phyloP scores from a whole-genome alignment of 1,139 yeast species.

The Magnusiomyces ingens region DNA sequence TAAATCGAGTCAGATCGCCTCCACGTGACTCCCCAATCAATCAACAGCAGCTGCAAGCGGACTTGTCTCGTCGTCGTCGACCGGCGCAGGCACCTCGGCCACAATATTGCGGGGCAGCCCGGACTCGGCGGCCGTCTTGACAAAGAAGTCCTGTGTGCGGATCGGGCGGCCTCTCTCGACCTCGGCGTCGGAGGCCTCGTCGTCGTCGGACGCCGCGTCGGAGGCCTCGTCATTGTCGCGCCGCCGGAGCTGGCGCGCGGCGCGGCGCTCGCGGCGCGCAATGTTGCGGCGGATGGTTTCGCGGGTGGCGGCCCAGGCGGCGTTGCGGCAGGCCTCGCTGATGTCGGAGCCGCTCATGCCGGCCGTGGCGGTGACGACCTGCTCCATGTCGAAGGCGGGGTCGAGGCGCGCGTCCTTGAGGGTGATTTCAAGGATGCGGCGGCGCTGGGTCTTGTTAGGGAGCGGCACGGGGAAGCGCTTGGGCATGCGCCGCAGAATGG shows the following conservation, averaged over 20 bases:
- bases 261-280: constrained; percentile 12
- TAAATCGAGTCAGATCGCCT: no score
- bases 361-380: constrained; percentile 55
- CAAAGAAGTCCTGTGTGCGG: constrained; percentile 35
- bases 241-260: no score
- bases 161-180: constrained; percentile 35
- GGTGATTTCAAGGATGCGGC: constrained; percentile 58
- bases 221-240: no score
- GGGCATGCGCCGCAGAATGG: constrained; percentile 89
- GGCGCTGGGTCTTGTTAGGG: constrained; percentile 66
- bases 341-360: constrained; percentile 90
- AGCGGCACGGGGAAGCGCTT: constrained; percentile 75
- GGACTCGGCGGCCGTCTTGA: constrained; percentile 23
- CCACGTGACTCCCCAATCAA: no score
- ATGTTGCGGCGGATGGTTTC: constrained; percentile 53
- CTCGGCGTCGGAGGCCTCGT: constrained; percentile 16
- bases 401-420: constrained; percentile 55
- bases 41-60: background rate
- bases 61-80: constrained; percentile 7
- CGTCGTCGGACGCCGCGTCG: no score
- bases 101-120: constrained; percentile 24
- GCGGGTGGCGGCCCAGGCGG: constrained; percentile 83
- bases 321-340: constrained; percentile 86
- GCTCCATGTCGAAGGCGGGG: constrained; percentile 48
- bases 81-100: constrained; percentile 12